Base-by-base conservation (phyloP, 2,329 filamentous ascomycete species). In the Ophiostoma montium region DNA sequence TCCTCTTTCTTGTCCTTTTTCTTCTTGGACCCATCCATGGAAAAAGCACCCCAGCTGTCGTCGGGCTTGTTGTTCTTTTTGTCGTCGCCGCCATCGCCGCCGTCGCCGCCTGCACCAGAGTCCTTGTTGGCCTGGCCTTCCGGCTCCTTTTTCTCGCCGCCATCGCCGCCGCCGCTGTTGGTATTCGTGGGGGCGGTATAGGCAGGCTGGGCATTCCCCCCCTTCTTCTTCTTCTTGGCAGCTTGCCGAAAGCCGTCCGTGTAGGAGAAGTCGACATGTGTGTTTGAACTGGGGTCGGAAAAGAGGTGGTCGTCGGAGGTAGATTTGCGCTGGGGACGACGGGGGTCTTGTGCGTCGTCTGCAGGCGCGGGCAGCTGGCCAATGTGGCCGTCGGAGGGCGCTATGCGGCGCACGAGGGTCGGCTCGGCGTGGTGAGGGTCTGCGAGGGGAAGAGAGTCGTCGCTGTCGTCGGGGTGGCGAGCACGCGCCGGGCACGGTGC, bases 181-280 rank as follows among this genome's bases (percentile, higher is more conserved):
- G 71, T 69, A 16, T 71, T 70, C 67, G 18, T 23, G 11, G 42
- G 9, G 42, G 42, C 4, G 16, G 42, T 15, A 30, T 30, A 21
- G 27, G 30, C 5, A 16, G n/a, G n/a, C 15, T 11, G n/a, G 8
- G 8, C n/a, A 18, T 38, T 38, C 21, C 64, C 30, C n/a, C n/a
- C 23, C 23, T 67, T 61, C 53, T 70, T 70, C 31, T 82, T 82
- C 61, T 72, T 78, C 61, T 74, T 76, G 55, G 74, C 71, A 2
- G 69, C 70, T 58, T 81, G 71, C 47, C 69, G 67, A 63, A 70
- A 76, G 45, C 69, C 73, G 38, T 75, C 67, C 47, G 71, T 63
- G 23, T 70, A 75, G 19, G 67, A 66, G 51, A 84, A 76, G 58
- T 85, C 79, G 46, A 85, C 65, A 30, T 67, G 63, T 18, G 65